phyloP scores from a whole-genome alignment of 2,329 filamentous ascomycete genomes.

The Neodidymelliopsis sp. region DNA sequence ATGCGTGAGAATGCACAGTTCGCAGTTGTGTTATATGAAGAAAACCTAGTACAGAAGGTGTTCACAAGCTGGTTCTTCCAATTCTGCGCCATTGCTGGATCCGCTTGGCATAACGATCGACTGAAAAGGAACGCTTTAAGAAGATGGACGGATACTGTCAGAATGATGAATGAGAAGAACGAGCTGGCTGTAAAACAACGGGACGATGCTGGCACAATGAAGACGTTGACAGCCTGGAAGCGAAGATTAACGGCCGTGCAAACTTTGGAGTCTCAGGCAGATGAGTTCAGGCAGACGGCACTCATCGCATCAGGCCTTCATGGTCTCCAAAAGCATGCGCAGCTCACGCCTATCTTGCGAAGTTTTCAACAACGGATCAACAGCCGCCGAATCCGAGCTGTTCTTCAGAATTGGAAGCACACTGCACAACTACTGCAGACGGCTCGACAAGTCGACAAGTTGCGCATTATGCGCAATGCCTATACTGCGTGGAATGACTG shows the following conservation, averaged over 20 bases:
- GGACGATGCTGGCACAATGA: conserved; percentile 34
- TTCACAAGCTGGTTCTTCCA: conserved; percentile 50
- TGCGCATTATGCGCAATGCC: conserved; percentile 63
- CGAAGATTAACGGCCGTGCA: conserved; percentile 25
- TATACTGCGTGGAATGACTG: conserved; percentile 70
- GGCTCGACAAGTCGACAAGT: conserved; percentile 60
- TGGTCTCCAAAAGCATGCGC: conserved; percentile 48
- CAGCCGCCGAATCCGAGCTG: conserved; percentile 54
- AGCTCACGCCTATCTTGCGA: conserved; percentile 53
- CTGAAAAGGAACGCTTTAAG: conserved; percentile 35
- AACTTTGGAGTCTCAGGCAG: conserved; percentile 45
- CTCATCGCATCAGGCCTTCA: conserved; percentile 34
- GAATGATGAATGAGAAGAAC: conserved; percentile 37
- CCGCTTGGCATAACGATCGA: conserved; percentile 40
- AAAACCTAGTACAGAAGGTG: conserved; percentile 40
- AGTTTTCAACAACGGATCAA: conserved; percentile 55
- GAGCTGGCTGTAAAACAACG: conserved; percentile 31
- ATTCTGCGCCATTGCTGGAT: conserved; percentile 47
- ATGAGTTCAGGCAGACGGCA: conserved; percentile 39
- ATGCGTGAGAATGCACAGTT: conserved; percentile 45
- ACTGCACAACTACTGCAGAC: conserved; percentile 52
- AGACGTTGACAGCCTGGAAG: conserved; percentile 35
- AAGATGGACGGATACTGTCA: conserved; percentile 38
- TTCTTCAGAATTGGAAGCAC: conserved; percentile 60
- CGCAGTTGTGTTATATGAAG: conserved; percentile 42